phyloP scores from a whole-genome alignment of 164 flowering plant genomes.

The Vitis riparia region DNA sequence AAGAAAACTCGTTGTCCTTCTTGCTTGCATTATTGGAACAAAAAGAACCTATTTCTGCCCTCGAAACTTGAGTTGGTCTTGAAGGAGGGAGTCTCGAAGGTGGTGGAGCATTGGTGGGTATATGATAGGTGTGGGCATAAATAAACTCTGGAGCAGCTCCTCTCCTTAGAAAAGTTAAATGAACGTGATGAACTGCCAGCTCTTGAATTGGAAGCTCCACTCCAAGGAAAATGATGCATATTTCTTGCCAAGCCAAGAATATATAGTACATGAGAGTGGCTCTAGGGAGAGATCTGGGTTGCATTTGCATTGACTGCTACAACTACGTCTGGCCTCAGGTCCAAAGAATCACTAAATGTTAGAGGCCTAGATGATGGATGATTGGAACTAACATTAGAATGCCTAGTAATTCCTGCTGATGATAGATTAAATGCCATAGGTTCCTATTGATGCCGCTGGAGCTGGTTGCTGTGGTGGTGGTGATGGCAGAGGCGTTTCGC shows the following conservation, averaged over 20 bases:
- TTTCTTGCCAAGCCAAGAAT: conserved; percentile 32
- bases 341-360: conserved; percentile 31
- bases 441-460: conserved; percentile 33
- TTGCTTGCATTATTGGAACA: conserved; percentile 39
- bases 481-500: too few relatives aligned
- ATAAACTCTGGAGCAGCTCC: too few relatives aligned
- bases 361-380: conserved; percentile 26
- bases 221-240: conserved; percentile 37
- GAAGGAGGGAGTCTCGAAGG: conserved; percentile 98
- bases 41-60: conserved; percentile 34
- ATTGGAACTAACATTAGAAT: conserved; percentile 18
- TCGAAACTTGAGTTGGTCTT: conserved; percentile 50
- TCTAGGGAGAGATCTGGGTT: conserved; percentile 14
- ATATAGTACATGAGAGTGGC: conserved; percentile 23
- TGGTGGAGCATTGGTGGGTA: conserved; percentile 92
- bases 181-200: conserved; percentile 29
- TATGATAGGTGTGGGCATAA: too few relatives aligned
- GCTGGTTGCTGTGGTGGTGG: too few relatives aligned
- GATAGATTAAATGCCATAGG: conserved; percentile 33
- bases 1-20: conserved; percentile 47
- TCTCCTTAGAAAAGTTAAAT: conserved; percentile 20
- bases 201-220: conserved; percentile 40
- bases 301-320: conserved; percentile 16
- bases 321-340: conserved; percentile 31
- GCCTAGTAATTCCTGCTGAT: conserved; percentile 29